Percentiles rank a stretch among this genome's conserved stretches.
phyloP scores from a whole-genome alignment of 805 yeast genomes.

The Naumovozyma castellii region DNA sequence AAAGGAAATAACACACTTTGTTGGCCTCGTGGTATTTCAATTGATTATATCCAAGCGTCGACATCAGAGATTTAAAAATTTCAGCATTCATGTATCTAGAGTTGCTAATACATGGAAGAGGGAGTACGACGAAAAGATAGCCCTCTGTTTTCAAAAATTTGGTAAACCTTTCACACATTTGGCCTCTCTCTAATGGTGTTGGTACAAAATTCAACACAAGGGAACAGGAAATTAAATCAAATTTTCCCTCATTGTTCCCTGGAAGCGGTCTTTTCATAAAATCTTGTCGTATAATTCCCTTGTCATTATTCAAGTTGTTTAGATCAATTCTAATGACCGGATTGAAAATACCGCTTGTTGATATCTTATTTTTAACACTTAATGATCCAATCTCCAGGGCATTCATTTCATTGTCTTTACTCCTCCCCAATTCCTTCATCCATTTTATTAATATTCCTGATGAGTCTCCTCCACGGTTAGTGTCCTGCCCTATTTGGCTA shows the following conservation, averaged over 20 bases:
- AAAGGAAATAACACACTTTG: conserved; percentile 68
- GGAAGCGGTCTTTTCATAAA: conserved; percentile 74
- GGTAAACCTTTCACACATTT: conserved; percentile 57
- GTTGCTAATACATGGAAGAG: conserved; percentile 75
- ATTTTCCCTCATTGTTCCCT: conserved; percentile 35
- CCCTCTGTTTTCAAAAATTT: conserved; percentile 38
- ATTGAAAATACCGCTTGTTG: conserved; percentile 46
- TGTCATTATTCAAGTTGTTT: conserved; percentile 56
- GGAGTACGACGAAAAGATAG: conserved; percentile 68
- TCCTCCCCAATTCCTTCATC: conserved; percentile 36
- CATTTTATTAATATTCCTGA: conserved; percentile 72
- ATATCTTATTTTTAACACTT: conserved; percentile 56
- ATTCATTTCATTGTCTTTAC: conserved; percentile 7
- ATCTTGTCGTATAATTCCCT: conserved; percentile 64
- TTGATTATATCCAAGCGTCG: conserved; percentile 48
- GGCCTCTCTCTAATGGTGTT: conserved; percentile 57
- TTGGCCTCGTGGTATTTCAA: conserved; percentile 46
- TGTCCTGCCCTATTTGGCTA: conserved; percentile 73
- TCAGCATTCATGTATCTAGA: conserved; percentile 63
- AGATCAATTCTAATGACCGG: conserved; percentile 62
- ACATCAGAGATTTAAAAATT: conserved; percentile 39
- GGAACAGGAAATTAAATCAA: conserved; percentile 69
- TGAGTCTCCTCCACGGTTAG: conserved; percentile 82
- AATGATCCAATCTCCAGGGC: conserved; percentile 84
- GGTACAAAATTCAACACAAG: conserved; percentile 86